Conservation (phyloP, 164 flowering plant genomes). For the Macadamia integrifolia region DNA sequence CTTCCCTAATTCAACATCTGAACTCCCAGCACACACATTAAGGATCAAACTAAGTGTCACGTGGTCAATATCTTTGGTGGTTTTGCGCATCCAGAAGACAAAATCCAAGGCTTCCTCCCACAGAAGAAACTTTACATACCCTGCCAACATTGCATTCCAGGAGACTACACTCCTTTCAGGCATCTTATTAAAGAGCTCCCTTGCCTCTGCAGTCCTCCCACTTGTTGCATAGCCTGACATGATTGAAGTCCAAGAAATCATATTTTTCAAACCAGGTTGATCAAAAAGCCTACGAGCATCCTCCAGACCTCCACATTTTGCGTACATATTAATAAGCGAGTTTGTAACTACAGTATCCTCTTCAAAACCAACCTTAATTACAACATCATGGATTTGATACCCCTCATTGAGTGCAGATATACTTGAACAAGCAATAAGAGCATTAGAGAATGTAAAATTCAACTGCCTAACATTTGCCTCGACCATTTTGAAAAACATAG, state of each 20-base stretch:
- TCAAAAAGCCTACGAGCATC: conserved; percentile 37
- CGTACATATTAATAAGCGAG: conserved; percentile 53
- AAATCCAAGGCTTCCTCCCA: conserved; percentile 61
- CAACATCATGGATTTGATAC: conserved; percentile 43
- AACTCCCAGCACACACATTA: conserved; percentile 42
- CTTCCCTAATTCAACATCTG: conserved; percentile 47
- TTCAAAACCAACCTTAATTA: conserved; percentile 31
- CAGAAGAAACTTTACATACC: conserved; percentile 29
- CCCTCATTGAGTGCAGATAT: conserved; percentile 36
- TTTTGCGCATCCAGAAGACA: conserved; percentile 23
- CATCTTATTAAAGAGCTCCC: conserved; percentile 55
- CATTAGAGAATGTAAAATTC: conserved; percentile 45
- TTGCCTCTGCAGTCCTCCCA: conserved; percentile 44
- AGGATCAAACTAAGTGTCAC: conserved; percentile 42
- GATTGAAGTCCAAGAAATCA: conserved; percentile 45
- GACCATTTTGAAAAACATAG: conserved; percentile 43
- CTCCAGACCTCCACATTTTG: conserved; percentile 38
- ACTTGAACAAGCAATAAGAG: conserved; percentile 50
- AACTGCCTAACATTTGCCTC: conserved; percentile 30
- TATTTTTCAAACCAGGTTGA: conserved; percentile 23
- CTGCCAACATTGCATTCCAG: conserved; percentile 68
- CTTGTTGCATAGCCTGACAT: conserved; percentile 42
- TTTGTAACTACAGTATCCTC: conserved; percentile 34
- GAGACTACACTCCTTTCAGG: conserved; percentile 52
- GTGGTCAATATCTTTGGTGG: conserved; percentile 22